Percentiles rank a stretch among this genome's conserved stretches.
Evolutionary conservation across 2,329 filamentous ascomycete species (phyloP).

Genomic region (Ophiostoma montium): DNA sequence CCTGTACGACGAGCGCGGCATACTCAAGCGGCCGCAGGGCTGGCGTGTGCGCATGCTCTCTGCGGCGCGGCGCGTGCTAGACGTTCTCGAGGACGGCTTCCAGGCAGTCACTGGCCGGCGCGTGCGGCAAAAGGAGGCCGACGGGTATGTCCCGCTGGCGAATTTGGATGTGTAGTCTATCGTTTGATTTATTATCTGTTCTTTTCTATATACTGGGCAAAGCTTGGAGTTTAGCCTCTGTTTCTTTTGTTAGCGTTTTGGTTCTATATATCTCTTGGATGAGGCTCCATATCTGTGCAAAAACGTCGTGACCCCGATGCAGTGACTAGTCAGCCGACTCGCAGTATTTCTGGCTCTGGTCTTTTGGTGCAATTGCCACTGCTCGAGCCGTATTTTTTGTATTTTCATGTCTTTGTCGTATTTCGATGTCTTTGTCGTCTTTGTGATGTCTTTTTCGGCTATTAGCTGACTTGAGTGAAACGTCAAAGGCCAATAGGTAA

Average conservation of each 20-base stretch:
- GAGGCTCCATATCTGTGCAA: no score
- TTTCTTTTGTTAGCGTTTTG: neutral
- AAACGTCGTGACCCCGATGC: no score
- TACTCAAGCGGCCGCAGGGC: conserved; percentile 22
- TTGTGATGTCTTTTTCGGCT: no score
- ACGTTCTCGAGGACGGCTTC: conserved; percentile 18
- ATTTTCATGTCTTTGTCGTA: no score
- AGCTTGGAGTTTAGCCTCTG: neutral
- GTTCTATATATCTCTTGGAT: neutral
- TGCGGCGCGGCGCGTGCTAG: conserved; percentile 27
- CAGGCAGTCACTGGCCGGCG: conserved; percentile 22
- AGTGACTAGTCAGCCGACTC: no score
- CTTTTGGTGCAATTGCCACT: neutral
- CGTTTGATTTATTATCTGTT: neutral
- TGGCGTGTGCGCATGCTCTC: conserved; percentile 25
- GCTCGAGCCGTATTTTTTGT: no score
- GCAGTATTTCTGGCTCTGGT: neutral
- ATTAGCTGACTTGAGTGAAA: no score
- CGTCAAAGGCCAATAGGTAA: no score
- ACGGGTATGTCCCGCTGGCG: conserved; percentile 46
- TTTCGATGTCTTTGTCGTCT: no score
- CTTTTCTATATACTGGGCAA: neutral
- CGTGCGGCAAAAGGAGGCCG: conserved; percentile 25
- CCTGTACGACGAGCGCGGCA: conserved; percentile 43
- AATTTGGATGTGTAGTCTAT: conserved; percentile 28